Conservation (phyloP, 345 rosid genomes). For the Odontarrhena argentea region DNA sequence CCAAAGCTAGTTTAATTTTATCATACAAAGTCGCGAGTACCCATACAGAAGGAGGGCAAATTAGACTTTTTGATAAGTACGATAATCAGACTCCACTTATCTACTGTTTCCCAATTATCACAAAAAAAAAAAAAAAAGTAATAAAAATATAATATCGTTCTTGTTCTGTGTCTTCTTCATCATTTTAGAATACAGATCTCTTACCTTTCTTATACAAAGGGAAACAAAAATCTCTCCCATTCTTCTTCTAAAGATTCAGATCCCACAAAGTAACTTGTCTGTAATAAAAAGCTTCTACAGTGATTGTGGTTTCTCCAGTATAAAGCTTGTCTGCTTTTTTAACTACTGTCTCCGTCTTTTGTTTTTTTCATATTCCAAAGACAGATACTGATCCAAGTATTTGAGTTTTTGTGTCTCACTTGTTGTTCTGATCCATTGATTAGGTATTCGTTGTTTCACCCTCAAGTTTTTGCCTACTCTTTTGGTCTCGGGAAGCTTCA, state of each 20-base stretch:
- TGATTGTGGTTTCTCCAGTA: conserved; percentile 5
- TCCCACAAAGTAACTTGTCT: conserved; percentile 14
- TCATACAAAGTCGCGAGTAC: conserved; percentile 24
- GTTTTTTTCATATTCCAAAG: background rate
- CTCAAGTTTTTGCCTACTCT: background rate
- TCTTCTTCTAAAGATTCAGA: conserved; percentile 34
- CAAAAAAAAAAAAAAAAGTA: conserved; percentile 3
- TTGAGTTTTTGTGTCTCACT: too few relatives aligned
- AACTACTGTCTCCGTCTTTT: conserved; percentile 3
- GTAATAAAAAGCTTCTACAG: background rate
- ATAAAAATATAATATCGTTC: conserved; percentile 9
- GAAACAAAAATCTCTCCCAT: background rate
- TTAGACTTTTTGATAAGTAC: background rate
- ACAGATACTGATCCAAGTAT: conserved; percentile 20
- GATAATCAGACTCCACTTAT: conserved; percentile 40
- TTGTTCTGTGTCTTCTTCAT: conserved; percentile 17
- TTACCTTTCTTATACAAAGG: conserved; percentile 22
- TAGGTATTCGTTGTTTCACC: conserved; percentile 23
- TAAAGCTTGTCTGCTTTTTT: conserved; percentile 21
- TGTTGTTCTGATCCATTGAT: conserved; percentile 4
- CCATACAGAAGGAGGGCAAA: conserved; percentile 29
- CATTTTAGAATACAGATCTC: conserved; percentile 36
- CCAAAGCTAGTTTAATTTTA: conserved; percentile 15
- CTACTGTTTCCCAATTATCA: conserved; percentile 26
- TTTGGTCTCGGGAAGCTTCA: conserved; percentile 8